Evolutionary conservation across 2,329 filamentous ascomycete species (phyloP), one percentile per base, ranked within the genome.

Genomic region (Colletotrichum simmondsii): DNA sequence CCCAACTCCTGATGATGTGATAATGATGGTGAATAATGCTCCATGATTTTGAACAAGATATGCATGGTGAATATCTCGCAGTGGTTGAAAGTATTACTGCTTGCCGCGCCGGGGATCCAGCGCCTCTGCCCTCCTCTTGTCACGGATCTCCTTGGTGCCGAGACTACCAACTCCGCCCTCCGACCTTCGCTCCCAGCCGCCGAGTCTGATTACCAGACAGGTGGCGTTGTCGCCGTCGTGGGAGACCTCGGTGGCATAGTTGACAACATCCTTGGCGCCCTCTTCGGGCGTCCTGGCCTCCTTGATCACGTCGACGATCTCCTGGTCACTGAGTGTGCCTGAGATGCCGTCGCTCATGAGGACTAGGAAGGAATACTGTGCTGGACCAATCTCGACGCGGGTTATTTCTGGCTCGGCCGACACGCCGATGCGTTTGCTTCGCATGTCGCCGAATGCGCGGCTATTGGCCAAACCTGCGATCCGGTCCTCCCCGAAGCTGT

Each of bases 401-500:
- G 90, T 91, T 73, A 98, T 91, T 79, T 98, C 95, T 0, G 97
- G 97, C 83, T 99, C 97, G 1, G 97, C 97, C 4, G 93, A 95
- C 14, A 99, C 96, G 32, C 97, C 97, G 65, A 98, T 92, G 65
- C 96, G 93, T 84, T 99, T 99, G 70, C 92, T 94, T 42, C 90
- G 89, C 84, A 98, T 95, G 84, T 99, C 97, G 30, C 97, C 97
- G 80, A 99, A 98, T 4, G 97, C 90, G 35, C 97, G 93, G 37
- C 94, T 97, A 84, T 99, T 99, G 77, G 97, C 97, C 0, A 99
- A 88, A 0, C 97, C 96, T 16, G 92, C 92, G 82, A 99, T 97
- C 77, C 97, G 95, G 83, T 98, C 95, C 84, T 99, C 97, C 79
- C 97, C 97, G 81, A 99, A 99, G 42, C 94, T 97, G 83, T 99